Evolutionary conservation across 306 rosid genomes (phyloP), one percentile per base, ranked within the genome.

Genomic region (Amphicarpaea edgeworthii): DNA sequence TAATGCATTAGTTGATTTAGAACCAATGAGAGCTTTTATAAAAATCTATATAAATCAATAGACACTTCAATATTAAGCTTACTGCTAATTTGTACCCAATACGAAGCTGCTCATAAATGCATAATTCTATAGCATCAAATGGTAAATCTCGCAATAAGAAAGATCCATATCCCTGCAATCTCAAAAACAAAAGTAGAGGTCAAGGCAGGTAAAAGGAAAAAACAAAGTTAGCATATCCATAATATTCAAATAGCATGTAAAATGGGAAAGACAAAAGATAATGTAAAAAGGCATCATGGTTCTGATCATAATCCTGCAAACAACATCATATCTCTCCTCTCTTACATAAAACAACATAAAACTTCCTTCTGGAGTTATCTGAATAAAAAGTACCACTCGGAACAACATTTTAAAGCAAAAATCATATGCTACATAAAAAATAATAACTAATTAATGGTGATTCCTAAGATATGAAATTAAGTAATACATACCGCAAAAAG

Each of bases 111-210:
- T 91, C 96, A 15, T 91, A 91, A 75, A 91, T 82, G 85, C 96
- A 91, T 45, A 91, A 84, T 82, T 88, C 91, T 63, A 88, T 69
- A 60, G 93, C 96, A 82, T 91, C 96, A 85, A 91, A 91, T 59
- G 96, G 96, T 79, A 91, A 85, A 83, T 91, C 96, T 85, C 96
- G 86, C 83, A 91, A 72, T 71, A 91, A 82, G 83, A 91, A 91
- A 54, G 96, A 91, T 68, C 96, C 87, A 60, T 85, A 91, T 28
- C 96, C 96, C 96, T 91, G 71, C 55, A 85, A 80, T 79, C 58
- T 60, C 81, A 49, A 63, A 79, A 62, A 46, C 1, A 32, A 21
- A 60, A 66, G 15, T 8, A 38, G 24, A 70, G 9, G 69, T 79
- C 68, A 85, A 68, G 28, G 30, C 10, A 38, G 43, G 53, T 46